Evolutionary conservation across 495 filamentous ascomycete genomes (phyloP).

Genomic region (Alectoria sarmentosa): DNA sequence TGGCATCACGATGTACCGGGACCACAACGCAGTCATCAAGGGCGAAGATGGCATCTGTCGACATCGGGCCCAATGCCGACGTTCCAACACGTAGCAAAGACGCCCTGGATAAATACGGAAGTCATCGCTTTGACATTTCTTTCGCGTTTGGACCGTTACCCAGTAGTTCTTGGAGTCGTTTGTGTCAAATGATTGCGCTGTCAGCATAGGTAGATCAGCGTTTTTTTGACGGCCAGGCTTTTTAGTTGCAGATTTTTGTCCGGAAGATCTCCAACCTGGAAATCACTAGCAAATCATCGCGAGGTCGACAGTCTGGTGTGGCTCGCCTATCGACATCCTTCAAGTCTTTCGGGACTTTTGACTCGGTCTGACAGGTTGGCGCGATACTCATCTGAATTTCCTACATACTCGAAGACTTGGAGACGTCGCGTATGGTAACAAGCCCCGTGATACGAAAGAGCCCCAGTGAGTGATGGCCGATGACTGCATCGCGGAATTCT

Average conservation of each 20-base stretch:
- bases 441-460: conserved; percentile 12
- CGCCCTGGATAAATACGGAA: not conserved
- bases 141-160: not conserved
- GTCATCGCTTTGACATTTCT: not conserved
- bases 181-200: not conserved
- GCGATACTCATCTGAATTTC: not conserved
- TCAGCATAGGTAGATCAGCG: conserved; percentile 13
- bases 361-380: conserved; percentile 3
- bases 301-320: conserved; percentile 3
- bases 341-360: not conserved
- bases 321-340: conserved; percentile 12
- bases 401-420: not conserved
- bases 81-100: conserved; percentile 2
- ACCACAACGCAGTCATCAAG: not conserved
- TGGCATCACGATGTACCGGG: not conserved
- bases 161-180: not conserved
- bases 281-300: not conserved
- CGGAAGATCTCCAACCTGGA: conserved; percentile 10
- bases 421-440: conserved; percentile 5
- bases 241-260: conserved; percentile 5
- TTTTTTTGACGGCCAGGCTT: not conserved
- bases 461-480: conserved; percentile 2
- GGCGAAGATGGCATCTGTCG: not conserved
- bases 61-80: not conserved
- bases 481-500: conserved; percentile 7